Evolutionary conservation across 441 rosid species (phyloP), one percentile per base, ranked within the genome.

Genomic region (Omphalea diandra): DNA sequence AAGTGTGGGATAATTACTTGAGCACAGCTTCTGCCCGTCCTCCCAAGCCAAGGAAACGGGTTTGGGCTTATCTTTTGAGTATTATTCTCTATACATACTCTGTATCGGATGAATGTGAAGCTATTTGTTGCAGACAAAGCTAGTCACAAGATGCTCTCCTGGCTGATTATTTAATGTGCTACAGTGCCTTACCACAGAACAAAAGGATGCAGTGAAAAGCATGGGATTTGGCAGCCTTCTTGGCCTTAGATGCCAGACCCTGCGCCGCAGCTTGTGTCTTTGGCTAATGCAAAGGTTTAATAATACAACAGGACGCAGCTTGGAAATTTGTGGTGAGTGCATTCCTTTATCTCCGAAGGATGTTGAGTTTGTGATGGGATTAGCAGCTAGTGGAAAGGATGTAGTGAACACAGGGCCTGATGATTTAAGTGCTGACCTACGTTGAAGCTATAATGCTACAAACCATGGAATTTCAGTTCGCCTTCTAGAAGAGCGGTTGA

Each of bases 101-200:
- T 47, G 12, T 56, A 1, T 63, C 68, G 47, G 56, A 70, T 49
- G 17, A 64, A 55, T 77, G 49, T 75, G 75, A 74, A 60, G 67
- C 57, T 68, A 54, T 14, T 7, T 29, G 40, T 43, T 75, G 77
- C 83, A 83, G 86, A 76, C 84, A 38, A 80, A 80, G 77, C 77
- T 83, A 24, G 86, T 83, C 43, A 80, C 86, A 27, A 78, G 84
- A 76, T 83, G 86, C 76, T 80, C 86, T 68, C 84, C 84, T n/a
- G 84, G 86, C 9, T 84, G 84, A 63, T 74, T 83, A 67, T 76
- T 78, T 71, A 83, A 76, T 72, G 84, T 83, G 73, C 66, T 83
- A 35, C 86, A 80, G 68, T 75, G 74, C 66, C 81, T 83, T 38
- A 69, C 86, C 36, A 12, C 71, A 29, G 82, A 76, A 54, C 84